These are phyloP conservation scores for Scalesia atractyloides DNA, from an alignment of 129 eudicot species.

Conservation along the genomic window DNA sequence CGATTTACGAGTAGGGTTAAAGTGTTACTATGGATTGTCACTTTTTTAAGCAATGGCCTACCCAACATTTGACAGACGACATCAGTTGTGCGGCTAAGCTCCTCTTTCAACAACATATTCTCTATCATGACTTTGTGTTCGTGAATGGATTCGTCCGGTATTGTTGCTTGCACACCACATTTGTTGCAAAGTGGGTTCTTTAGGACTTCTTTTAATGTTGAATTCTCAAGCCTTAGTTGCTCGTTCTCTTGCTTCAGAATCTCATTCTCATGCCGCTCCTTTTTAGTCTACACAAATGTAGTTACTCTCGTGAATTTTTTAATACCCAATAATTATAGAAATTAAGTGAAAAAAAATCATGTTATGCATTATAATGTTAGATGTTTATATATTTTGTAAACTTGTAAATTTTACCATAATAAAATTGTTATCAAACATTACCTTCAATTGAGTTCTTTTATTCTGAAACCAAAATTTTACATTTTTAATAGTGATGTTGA, in stretches of 20 bases:
- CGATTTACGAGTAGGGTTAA: neutral
- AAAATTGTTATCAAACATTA: neutral
- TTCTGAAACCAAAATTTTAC: slow-evolving; percentile 88
- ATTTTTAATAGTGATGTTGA: slow-evolving; percentile 47
- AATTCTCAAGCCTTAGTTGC: slow-evolving; percentile 49
- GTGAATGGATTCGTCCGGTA: slow-evolving; percentile 43
- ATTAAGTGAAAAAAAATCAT: too few species aligned
- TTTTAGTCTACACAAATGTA: slow-evolving; percentile 41
- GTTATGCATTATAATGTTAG: too few species aligned
- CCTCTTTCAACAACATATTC: slow-evolving; percentile 59
- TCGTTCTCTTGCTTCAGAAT: slow-evolving; percentile 59
- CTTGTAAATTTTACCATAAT: too few species aligned
- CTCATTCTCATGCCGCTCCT: slow-evolving; percentile 53
- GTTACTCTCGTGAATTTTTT: neutral
- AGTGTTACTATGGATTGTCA: neutral
- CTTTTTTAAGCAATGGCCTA: slow-evolving; percentile 25
- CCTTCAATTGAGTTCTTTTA: slow-evolving; percentile 79
- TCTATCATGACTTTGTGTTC: slow-evolving; percentile 50
- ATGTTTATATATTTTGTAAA: too few species aligned
- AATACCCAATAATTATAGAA: neutral
- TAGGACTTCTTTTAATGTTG: slow-evolving; percentile 56
- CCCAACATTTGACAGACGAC: slow-evolving; percentile 45
- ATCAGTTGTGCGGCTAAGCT: slow-evolving; percentile 45
- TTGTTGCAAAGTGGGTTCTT: slow-evolving; percentile 43
- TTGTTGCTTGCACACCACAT: slow-evolving; percentile 62